Conservation (phyloP, 2,329 filamentous ascomycete species). For the Penicillium sp. region DNA sequence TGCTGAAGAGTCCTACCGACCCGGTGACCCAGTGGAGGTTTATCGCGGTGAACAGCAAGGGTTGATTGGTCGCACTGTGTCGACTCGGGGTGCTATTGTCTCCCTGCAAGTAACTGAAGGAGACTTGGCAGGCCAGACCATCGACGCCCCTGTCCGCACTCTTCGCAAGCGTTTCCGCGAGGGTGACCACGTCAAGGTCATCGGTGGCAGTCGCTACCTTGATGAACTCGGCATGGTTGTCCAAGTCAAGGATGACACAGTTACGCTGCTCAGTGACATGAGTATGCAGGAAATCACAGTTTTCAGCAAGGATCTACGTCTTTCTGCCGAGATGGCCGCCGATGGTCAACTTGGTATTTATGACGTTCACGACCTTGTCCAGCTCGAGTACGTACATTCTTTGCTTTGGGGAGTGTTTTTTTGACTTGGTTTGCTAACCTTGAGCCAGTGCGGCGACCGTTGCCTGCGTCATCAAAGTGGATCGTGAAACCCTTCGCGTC, state of each 20-base stretch:
- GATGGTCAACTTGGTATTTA: slow-evolving; percentile 78
- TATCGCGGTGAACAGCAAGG: slow-evolving; percentile 94
- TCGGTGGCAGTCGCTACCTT: slow-evolving; percentile 86
- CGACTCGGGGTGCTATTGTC: slow-evolving; percentile 87
- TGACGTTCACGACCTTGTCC: slow-evolving; percentile 86
- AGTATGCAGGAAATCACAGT: slow-evolving; percentile 92
- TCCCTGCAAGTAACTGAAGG: slow-evolving; percentile 80
- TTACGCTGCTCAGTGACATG: slow-evolving; percentile 89
- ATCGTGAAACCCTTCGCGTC: slow-evolving; percentile 83
- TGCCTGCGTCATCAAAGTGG: slow-evolving; percentile 88
- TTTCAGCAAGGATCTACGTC: slow-evolving; percentile 92
- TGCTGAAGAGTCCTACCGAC: slow-evolving; percentile 74
- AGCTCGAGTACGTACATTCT: slow-evolving; percentile 62
- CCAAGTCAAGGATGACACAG: slow-evolving; percentile 82
- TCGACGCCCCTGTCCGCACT: slow-evolving; percentile 88
- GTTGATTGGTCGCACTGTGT: slow-evolving; percentile 75
- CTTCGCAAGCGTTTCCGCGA: slow-evolving; percentile 87
- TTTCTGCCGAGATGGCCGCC: slow-evolving; percentile 86
- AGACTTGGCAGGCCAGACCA: slow-evolving; percentile 70
- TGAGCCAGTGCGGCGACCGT: slow-evolving; percentile 66
- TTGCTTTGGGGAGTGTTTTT: not conserved
- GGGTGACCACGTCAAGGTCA: slow-evolving; percentile 97
- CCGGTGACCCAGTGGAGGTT: slow-evolving; percentile 93
- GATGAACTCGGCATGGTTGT: slow-evolving; percentile 98
- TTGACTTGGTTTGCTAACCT: slow-evolving; percentile 22